A percentile compares a stretch with the other conserved stretches of the same genome.
phyloP scores from a whole-genome alignment of 768 basidiomycete genomes.

The Calocybe indica region DNA sequence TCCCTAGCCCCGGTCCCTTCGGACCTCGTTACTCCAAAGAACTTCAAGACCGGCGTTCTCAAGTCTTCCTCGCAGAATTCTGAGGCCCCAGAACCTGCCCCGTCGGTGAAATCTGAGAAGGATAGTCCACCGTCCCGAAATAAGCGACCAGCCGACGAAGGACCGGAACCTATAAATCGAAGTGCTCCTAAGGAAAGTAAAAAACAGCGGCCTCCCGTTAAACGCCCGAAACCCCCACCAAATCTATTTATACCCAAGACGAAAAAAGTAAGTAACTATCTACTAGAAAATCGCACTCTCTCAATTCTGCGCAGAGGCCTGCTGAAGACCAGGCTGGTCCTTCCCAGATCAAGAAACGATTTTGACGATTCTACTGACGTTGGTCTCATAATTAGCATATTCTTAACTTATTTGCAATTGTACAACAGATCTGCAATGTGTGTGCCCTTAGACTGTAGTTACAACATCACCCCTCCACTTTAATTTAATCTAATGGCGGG shows the following conservation, averaged over 20 bases:
- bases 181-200: neutral
- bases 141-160: constrained; percentile 5
- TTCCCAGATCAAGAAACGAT: neutral
- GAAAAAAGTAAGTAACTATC: constrained; percentile 23
- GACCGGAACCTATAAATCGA: neutral
- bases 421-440: neutral
- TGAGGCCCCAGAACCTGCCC: no score
- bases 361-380: neutral
- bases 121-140: neutral
- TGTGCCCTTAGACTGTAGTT: constrained; percentile 9
- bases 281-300: neutral
- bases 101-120: neutral
- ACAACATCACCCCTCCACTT: constrained; percentile 22
- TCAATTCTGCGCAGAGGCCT: constrained; percentile 3
- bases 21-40: constrained; percentile 13
- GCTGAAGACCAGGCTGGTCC: no score
- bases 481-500: constrained; percentile 62
- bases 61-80: neutral
- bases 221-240: constrained; percentile 33
- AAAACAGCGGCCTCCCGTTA: constrained; percentile 18
- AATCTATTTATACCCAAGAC: constrained; percentile 57
- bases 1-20: constrained; percentile 9
- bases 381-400: neutral
- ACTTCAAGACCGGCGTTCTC: constrained; percentile 8
- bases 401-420: neutral